Evolutionary conservation across 2,329 filamentous ascomycete species (phyloP).

Genomic region (Penicillium sp.): DNA sequence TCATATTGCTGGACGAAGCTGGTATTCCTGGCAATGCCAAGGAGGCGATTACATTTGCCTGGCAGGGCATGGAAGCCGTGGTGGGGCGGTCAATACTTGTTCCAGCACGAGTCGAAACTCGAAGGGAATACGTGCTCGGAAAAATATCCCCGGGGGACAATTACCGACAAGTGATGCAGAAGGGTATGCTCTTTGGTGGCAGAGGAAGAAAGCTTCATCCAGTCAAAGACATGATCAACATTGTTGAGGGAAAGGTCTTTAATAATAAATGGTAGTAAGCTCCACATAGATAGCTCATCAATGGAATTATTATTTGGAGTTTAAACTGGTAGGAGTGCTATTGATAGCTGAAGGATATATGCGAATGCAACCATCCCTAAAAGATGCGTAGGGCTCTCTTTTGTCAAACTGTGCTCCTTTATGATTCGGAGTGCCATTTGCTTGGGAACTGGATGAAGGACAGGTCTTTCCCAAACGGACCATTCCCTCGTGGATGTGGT

Average conservation of each 20-base stretch:
- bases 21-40: slow-evolving; percentile 59
- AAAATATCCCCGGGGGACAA: slow-evolving; percentile 57
- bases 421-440: too few relatives aligned
- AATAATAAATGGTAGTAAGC: slow-evolving; percentile 44
- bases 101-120: slow-evolving; percentile 54
- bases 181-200: slow-evolving; percentile 53
- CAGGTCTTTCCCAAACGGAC: too few relatives aligned
- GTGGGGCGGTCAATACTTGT: slow-evolving; percentile 56
- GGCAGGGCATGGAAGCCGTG: slow-evolving; percentile 60
- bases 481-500: too few relatives aligned
- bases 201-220: slow-evolving; percentile 44
- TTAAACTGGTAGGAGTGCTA: slow-evolving; percentile 8
- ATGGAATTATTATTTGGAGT: too few relatives aligned
- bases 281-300: too few relatives aligned
- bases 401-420: too few relatives aligned
- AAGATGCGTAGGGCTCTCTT: too few relatives aligned
- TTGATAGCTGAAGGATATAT: slow-evolving; percentile 3
- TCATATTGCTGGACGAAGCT: slow-evolving; percentile 57
- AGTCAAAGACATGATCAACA: slow-evolving; percentile 53
- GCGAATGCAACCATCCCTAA: too few relatives aligned
- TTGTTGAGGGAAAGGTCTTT: slow-evolving; percentile 49
- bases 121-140: slow-evolving; percentile 52
- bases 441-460: too few relatives aligned
- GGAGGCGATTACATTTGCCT: slow-evolving; percentile 60
- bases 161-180: slow-evolving; percentile 53